Evolutionary conservation across 805 yeast genomes (phyloP).

Genomic region (Lipomyces oligophaga): DNA sequence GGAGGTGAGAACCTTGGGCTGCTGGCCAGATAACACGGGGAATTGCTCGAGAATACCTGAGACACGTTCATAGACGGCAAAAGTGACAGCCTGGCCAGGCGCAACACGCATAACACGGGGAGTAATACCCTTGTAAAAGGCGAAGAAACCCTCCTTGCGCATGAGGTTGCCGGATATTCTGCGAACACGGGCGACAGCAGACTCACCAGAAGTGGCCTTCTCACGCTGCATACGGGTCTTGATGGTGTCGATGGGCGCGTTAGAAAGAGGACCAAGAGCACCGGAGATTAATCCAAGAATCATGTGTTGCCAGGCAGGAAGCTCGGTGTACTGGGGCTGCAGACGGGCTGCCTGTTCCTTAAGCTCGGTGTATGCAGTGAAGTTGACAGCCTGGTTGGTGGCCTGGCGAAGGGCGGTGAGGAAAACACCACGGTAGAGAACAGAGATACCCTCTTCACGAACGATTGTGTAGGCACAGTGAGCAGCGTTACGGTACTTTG

Average conservation of each 20-base stretch:
- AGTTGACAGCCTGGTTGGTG: constrained; percentile 96
- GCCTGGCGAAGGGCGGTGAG: constrained; percentile 98
- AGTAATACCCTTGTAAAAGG: constrained; percentile 93
- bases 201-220: constrained; percentile 55
- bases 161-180: constrained; percentile 77
- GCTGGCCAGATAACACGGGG: constrained; percentile 18
- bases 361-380: constrained; percentile 86
- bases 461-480: constrained; percentile 82
- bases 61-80: constrained; percentile 90
- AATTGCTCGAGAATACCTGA: constrained; percentile 54
- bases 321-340: constrained; percentile 51
- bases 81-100: constrained; percentile 98
- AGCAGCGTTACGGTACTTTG: constrained; percentile 87
- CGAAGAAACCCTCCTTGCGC: constrained; percentile 82
- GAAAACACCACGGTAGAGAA: constrained; percentile 90
- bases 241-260: constrained; percentile 95
- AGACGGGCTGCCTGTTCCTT: constrained; percentile 62
- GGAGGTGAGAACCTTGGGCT: constrained; percentile 15
- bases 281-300: constrained; percentile 87
- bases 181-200: constrained; percentile 71
- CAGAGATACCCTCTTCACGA: constrained; percentile 84
- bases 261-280: constrained; percentile 95
- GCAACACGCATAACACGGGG: constrained; percentile 99
- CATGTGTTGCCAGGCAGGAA: constrained; percentile 94
- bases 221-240: constrained; percentile 96